Percentiles rank a stretch among this genome's conserved stretches.
These are phyloP conservation scores for Populus pruinosa DNA, from an alignment of 345 rosid genomes.

Conservation along the genomic window DNA sequence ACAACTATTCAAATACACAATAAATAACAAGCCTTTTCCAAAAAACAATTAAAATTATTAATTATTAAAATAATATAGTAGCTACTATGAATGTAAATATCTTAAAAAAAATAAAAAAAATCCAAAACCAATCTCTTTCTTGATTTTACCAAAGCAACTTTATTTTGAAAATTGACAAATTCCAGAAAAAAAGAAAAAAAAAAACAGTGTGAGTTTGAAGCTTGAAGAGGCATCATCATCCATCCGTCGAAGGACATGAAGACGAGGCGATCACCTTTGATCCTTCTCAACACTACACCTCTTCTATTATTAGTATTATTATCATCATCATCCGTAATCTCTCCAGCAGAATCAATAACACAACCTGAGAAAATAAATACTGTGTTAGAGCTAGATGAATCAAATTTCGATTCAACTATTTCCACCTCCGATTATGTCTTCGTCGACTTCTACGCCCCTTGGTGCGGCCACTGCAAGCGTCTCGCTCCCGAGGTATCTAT, in stretches of 20 bases:
- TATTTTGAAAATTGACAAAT: background rate
- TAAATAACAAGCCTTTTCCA: too few species aligned
- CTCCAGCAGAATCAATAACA: background rate
- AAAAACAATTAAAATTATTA: too few species aligned
- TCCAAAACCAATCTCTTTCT: background rate
- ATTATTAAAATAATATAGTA: too few species aligned
- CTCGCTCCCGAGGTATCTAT: slow-evolving; percentile 75
- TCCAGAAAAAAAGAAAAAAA: background rate
- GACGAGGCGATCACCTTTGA: background rate
- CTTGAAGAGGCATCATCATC: background rate
- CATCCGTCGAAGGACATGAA: background rate
- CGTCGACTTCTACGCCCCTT: slow-evolving; percentile 91
- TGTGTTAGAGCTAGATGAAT: slow-evolving; percentile 78
- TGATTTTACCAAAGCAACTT: background rate
- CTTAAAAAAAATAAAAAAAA: too few species aligned
- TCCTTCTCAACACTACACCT: background rate
- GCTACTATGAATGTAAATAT: too few species aligned
- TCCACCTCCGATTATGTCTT: slow-evolving; percentile 68
- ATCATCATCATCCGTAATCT: background rate
- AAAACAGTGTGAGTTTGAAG: too few species aligned
- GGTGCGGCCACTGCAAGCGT: slow-evolving; percentile 98
- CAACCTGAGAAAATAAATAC: slow-evolving; percentile 30
- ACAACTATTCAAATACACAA: too few species aligned
- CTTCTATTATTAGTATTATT: too few species aligned
- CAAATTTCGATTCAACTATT: slow-evolving; percentile 76